Percentiles rank a stretch among this genome's conserved stretches.
Conservation (phyloP, 306 rosid genomes). For the Sindora glabra region DNA sequence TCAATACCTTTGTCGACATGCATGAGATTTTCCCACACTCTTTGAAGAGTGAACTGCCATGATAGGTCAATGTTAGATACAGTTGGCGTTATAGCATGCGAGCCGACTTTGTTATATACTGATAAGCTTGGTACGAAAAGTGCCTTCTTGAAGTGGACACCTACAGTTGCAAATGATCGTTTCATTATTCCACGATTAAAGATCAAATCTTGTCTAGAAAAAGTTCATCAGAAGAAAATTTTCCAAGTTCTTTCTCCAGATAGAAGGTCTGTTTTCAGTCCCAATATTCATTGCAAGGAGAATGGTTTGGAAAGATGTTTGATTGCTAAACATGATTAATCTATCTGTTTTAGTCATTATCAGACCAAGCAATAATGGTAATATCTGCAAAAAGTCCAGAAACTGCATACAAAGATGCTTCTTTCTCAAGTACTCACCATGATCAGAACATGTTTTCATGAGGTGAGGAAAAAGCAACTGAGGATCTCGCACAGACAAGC, state of each 20-base stretch:
- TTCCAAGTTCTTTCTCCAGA: not conserved
- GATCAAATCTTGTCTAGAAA: not conserved
- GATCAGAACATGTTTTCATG: conserved; percentile 74
- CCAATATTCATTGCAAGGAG: not conserved
- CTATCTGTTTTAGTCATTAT: not conserved
- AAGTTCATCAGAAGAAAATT: not conserved
- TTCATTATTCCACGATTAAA: not conserved
- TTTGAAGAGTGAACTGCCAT: conserved; percentile 78
- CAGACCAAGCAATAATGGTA: not conserved
- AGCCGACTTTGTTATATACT: conserved; percentile 68
- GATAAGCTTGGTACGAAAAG: conserved; percentile 84
- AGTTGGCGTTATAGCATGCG: conserved; percentile 41
- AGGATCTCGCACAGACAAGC: conserved; percentile 91
- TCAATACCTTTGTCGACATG: conserved; percentile 55
- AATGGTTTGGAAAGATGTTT: not conserved
- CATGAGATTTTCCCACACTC: conserved; percentile 75
- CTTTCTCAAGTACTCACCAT: conserved; percentile 47
- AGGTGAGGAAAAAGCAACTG: conserved; percentile 75
- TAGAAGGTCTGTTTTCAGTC: not conserved
- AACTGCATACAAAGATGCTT: not conserved
- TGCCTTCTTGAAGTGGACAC: conserved; percentile 81
- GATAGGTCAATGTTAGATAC: conserved; percentile 70
- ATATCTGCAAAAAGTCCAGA: conserved; percentile 10
- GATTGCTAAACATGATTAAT: not conserved
- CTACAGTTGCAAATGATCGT: conserved; percentile 30